Percentiles rank a stretch among this genome's conserved stretches.
phyloP scores from a whole-genome alignment of 140 eudicot genomes.

The Erigeron philadelphicus region DNA sequence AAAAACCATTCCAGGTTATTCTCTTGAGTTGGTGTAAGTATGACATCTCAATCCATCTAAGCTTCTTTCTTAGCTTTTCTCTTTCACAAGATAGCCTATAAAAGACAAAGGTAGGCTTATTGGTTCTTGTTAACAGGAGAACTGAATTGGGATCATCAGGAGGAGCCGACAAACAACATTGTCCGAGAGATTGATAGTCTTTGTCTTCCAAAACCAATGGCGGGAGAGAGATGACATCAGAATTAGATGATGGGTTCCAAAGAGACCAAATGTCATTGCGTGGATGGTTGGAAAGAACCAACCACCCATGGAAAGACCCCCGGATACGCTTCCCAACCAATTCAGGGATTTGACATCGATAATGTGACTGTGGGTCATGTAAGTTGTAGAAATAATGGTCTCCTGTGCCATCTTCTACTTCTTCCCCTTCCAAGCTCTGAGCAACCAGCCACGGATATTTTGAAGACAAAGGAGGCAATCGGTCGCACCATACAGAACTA shows the following conservation, averaged over 20 bases:
- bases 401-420: too few relatives aligned
- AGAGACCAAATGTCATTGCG: constrained; percentile 4
- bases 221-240: constrained; percentile 15
- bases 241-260: constrained; percentile 13
- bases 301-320: constrained; percentile 26
- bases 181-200: not conserved
- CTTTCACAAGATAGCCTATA: not conserved
- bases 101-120: constrained; percentile 1
- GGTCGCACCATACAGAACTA: too few relatives aligned
- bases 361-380: not conserved
- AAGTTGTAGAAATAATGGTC: too few relatives aligned
- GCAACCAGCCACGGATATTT: too few relatives aligned
- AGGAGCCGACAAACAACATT: constrained; percentile 26
- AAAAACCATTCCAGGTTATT: not conserved
- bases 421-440: too few relatives aligned
- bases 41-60: constrained; percentile 22
- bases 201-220: not conserved
- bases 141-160: constrained; percentile 22
- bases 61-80: not conserved
- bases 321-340: constrained; percentile 19
- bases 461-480: too few relatives aligned
- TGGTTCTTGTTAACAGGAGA: constrained; percentile 2
- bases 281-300: constrained; percentile 16
- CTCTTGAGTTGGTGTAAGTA: constrained; percentile 11
- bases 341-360: constrained; percentile 17